Conservation (phyloP, 805 yeast species). For the Yarrowia keelungensis region DNA sequence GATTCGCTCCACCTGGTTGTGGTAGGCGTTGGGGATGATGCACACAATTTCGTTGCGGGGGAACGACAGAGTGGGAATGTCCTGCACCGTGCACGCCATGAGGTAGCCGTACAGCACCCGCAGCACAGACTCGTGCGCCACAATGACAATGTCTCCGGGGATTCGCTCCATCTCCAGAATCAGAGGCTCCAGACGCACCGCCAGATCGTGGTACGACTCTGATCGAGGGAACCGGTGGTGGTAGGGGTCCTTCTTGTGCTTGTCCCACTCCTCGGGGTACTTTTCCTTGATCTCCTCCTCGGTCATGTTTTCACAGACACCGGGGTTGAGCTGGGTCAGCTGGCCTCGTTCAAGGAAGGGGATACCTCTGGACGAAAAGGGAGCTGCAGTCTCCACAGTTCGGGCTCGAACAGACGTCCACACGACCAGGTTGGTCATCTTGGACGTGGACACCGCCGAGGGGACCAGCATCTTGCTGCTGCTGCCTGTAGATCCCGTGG, state of each 20-base stretch:
- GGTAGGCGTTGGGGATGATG: conserved; percentile 82
- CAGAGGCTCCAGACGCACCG: conserved; percentile 91
- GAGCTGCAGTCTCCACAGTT: conserved; percentile 78
- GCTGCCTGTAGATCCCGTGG: conserved; percentile 12
- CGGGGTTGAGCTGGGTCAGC: conserved; percentile 87
- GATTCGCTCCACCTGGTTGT: conserved; percentile 45
- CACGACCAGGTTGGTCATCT: conserved; percentile 72
- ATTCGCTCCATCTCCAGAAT: conserved; percentile 92
- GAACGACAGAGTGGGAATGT: conserved; percentile 81
- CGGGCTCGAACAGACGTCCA: conserved; percentile 94
- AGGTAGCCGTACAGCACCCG: conserved; percentile 91
- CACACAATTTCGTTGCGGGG: conserved; percentile 85
- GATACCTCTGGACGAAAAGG: conserved; percentile 65
- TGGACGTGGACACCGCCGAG: conserved; percentile 42
- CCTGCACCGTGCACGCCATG: conserved; percentile 88
- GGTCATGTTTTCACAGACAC: conserved; percentile 75
- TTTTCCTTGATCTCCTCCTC: conserved; percentile 63
- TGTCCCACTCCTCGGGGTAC: conserved; percentile 74
- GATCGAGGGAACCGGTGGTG: conserved; percentile 92
- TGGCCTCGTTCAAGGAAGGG: conserved; percentile 78
- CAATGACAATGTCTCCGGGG: conserved; percentile 77
- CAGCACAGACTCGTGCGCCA: conserved; percentile 91
- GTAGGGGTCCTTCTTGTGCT: conserved; percentile 78
- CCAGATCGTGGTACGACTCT: conserved; percentile 95
- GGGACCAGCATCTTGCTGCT: conserved; percentile 28